Evolutionary conservation across 495 filamentous ascomycete species (phyloP).

Genomic region (Neurospora discreta): DNA sequence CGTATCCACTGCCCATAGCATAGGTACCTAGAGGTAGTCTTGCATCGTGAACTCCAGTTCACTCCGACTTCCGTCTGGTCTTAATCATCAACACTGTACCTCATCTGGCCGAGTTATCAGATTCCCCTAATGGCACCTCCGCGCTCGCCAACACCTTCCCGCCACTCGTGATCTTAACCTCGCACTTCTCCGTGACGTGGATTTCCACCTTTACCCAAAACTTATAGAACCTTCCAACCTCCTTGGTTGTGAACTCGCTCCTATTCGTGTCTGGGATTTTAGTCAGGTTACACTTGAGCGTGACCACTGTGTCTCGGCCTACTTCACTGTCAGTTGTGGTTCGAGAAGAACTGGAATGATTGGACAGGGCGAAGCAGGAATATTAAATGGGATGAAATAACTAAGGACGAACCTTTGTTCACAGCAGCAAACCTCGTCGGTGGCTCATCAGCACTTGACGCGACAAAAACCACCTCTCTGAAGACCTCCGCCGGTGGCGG

Average conservation of each 20-base stretch:
- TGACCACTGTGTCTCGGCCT: slow-evolving; percentile 4
- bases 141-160: neutral
- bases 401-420: slow-evolving; percentile 1
- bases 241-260: neutral
- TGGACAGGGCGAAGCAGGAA: neutral
- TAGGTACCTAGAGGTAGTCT: too few species aligned
- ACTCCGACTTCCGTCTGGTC: neutral
- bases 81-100: neutral
- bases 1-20: neutral
- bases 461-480: slow-evolving; percentile 15
- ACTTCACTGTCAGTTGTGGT: neutral
- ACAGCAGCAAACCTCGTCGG: slow-evolving; percentile 7
- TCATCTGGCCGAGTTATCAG: neutral
- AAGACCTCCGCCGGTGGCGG: neutral
- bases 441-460: slow-evolving; percentile 7
- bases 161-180: slow-evolving; percentile 13
- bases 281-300: slow-evolving; percentile 13
- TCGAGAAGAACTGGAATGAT: neutral
- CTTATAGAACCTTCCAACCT: slow-evolving; percentile 8
- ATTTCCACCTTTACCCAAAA: slow-evolving; percentile 15
- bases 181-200: slow-evolving; percentile 7
- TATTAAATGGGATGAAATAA: neutral
- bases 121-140: slow-evolving; percentile 2
- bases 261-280: slow-evolving; percentile 5
- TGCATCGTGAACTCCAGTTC: neutral